Evolutionary conservation across 352 stramenopile genomes (phyloP).

Genomic region (Globisporangium okanoganense): DNA sequence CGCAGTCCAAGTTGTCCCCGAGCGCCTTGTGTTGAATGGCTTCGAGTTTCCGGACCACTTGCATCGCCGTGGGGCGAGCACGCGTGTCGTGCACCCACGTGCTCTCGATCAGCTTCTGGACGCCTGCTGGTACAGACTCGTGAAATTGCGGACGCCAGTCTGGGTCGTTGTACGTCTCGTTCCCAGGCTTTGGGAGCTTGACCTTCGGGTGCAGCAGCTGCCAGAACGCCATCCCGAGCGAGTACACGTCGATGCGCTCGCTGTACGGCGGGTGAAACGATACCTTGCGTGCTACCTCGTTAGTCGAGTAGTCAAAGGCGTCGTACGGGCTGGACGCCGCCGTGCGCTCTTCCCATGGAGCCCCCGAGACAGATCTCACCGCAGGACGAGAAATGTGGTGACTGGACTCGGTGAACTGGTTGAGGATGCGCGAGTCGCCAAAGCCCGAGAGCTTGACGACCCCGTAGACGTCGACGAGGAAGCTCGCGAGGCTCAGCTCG

Average conservation of each 20-base stretch:
- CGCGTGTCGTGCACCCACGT: slow-evolving; percentile 36
- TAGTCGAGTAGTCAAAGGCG: slow-evolving; percentile 63
- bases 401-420: slow-evolving; percentile 12
- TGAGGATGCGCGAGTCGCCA: slow-evolving; percentile 50
- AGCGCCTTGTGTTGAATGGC: slow-evolving; percentile 32
- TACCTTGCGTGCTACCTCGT: slow-evolving; percentile 50
- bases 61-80: slow-evolving; percentile 34
- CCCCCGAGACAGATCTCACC: not conserved
- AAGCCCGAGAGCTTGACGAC: slow-evolving; percentile 70
- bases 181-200: slow-evolving; percentile 35
- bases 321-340: slow-evolving; percentile 22
- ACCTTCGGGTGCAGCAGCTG: slow-evolving; percentile 54
- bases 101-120: slow-evolving; percentile 40
- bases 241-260: slow-evolving; percentile 69
- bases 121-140: slow-evolving; percentile 21
- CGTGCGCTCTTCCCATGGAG: slow-evolving; percentile 14
- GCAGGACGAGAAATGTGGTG: not conserved
- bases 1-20: slow-evolving; percentile 24
- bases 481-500: slow-evolving; percentile 72
- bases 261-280: slow-evolving; percentile 44
- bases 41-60: slow-evolving; percentile 40
- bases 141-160: slow-evolving; percentile 39
- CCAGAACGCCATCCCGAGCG: slow-evolving; percentile 74
- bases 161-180: slow-evolving; percentile 48
- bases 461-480: slow-evolving; percentile 54